A percentile compares a stretch with the other conserved stretches of the same genome.
These are phyloP conservation scores for Fusarium proliferatum DNA, from an alignment of 2,329 filamentous ascomycete genomes.

Conservation along the genomic window DNA sequence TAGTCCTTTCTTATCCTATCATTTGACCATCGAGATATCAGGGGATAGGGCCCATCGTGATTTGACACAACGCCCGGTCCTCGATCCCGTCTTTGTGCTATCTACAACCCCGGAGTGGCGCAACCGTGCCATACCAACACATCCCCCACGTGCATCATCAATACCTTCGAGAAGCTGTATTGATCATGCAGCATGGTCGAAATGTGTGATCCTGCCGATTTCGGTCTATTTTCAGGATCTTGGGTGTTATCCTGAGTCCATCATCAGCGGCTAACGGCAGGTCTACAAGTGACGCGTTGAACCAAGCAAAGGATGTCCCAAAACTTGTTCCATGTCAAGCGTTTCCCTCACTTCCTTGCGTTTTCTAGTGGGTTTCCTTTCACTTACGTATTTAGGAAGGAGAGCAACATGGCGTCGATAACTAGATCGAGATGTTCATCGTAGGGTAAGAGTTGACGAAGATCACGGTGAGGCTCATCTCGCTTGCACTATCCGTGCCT, in stretches of 20 bases:
- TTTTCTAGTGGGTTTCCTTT: slow-evolving; percentile 15
- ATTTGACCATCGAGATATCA: slow-evolving; percentile 33
- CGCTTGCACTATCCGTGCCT: not conserved
- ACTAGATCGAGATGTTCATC: not conserved
- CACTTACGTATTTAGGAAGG: slow-evolving; percentile 19
- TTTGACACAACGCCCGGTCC: slow-evolving; percentile 16
- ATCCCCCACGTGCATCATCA: not conserved
- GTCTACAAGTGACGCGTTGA: not conserved
- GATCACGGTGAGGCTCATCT: not conserved
- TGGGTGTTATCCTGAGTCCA: not conserved
- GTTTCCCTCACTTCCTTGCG: not conserved
- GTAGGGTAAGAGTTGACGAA: slow-evolving; percentile 7
- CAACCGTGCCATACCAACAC: not conserved
- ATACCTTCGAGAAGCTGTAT: slow-evolving; percentile 11
- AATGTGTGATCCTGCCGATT: not conserved
- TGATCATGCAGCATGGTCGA: slow-evolving; percentile 7
- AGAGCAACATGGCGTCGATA: not conserved
- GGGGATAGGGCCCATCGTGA: slow-evolving; percentile 13
- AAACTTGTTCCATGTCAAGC: not conserved
- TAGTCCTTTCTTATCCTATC: slow-evolving; percentile 29
- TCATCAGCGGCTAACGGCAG: not conserved
- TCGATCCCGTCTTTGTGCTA: slow-evolving; percentile 3
- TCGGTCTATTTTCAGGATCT: not conserved
- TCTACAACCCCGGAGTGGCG: slow-evolving; percentile 26
- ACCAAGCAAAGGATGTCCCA: not conserved